Evolutionary conservation across 2,329 filamentous ascomycete species (phyloP), one percentile per base, ranked within the genome.

Genomic region (Calonectria honghensis): DNA sequence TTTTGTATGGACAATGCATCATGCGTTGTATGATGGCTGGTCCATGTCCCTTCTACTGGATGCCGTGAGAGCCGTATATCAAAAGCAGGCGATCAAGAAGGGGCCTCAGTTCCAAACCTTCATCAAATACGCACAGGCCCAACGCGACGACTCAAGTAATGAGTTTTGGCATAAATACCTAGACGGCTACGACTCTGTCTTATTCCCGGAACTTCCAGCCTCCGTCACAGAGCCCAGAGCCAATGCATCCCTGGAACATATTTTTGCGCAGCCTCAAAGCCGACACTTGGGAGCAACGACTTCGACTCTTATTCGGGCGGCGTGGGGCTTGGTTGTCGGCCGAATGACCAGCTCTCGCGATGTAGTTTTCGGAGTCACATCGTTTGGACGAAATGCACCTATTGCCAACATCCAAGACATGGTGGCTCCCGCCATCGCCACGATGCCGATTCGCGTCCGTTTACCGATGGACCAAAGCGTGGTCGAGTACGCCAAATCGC

Each of bases 401-500:
- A 73, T 84, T 6, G 39, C 52, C 4, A 79, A 72, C 3, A 74
- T 83, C 1, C 75, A 81, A 11, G 64, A 35, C 3, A 78, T 82
- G 11, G 35, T 74, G 2, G 82, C 78, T 0, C 79, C 74, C 18
- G 32, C 68, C 0, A 64, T 70, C 18, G 57, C 68, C 32, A 70
- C 68, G 11, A 57, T 82, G 0, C 81, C 80, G 2, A 37, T 82
- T 6, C 73, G 79, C 0, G 57, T 81, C 14, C 39, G 51, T 0
- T 10, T 79, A 20, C 78, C 82, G 88, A 57, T 27, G 3, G n/a
- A 71, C 4, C 50, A 67, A 20, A 78, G 79, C 0, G 80, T 87
- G 11, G 74, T 76, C 0, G 81, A 87, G 27, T 89, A 87, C 70
- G 80, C 91, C 20, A 80, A 87, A 27, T 77, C 80, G 0, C 37